These are phyloP conservation scores for Calonectria pteridis DNA, from an alignment of 2,329 filamentous ascomycete species.

Conservation along the genomic window DNA sequence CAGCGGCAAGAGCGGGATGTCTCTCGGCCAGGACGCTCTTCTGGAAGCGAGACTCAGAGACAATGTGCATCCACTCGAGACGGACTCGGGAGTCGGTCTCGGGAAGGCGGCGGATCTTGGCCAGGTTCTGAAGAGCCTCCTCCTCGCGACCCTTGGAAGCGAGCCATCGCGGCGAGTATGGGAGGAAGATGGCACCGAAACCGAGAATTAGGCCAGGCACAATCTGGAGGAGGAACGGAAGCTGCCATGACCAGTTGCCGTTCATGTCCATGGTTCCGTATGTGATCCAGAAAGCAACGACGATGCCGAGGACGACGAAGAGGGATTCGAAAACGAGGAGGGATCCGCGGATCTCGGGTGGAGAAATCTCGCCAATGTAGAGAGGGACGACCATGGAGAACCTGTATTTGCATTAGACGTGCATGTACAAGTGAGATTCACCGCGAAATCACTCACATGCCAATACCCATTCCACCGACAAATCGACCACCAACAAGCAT, in stretches of 20 bases:
- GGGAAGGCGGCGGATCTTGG: constrained; percentile 39
- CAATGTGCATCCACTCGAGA: constrained; percentile 43
- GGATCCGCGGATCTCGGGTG: constrained; percentile 61
- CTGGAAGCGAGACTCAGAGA: constrained; percentile 44
- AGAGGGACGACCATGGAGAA: constrained; percentile 54
- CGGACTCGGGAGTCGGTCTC: constrained; percentile 36
- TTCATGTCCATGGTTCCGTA: constrained; percentile 45
- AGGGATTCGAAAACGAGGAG: constrained; percentile 58
- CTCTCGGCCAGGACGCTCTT: constrained; percentile 44
- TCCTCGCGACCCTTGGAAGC: constrained; percentile 42
- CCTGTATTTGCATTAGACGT: background rate
- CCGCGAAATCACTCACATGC: constrained; percentile 41
- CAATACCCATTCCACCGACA: constrained; percentile 59
- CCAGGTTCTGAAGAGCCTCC: constrained; percentile 39
- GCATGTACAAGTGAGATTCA: background rate
- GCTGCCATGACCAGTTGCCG: constrained; percentile 44
- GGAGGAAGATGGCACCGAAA: constrained; percentile 41
- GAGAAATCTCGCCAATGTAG: constrained; percentile 61
- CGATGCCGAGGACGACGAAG: constrained; percentile 47
- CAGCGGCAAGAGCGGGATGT: constrained; percentile 52
- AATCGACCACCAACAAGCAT: constrained; percentile 58
- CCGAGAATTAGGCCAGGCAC: constrained; percentile 42
- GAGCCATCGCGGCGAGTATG: constrained; percentile 46
- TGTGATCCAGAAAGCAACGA: constrained; percentile 49
- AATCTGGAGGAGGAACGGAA: constrained; percentile 47